Evolutionary conservation across 2,329 filamentous ascomycete genomes (phyloP).

Genomic region (Fusarium hainanense): DNA sequence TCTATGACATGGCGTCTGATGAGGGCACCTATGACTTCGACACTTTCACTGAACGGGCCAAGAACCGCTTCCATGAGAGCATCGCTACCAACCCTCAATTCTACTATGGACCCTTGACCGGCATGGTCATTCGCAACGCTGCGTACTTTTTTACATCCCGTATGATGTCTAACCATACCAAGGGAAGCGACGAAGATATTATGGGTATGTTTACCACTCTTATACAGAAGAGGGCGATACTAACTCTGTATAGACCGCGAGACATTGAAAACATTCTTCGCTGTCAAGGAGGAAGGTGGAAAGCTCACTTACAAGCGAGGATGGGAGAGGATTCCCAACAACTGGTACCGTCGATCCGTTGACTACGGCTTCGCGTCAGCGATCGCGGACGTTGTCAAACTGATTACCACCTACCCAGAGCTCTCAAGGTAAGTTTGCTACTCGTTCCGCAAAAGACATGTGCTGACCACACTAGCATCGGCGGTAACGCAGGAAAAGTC

Average conservation of each 20-base stretch:
- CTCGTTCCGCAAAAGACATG: fast-evolving
- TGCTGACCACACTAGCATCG: conserved; percentile 3
- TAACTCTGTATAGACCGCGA: not conserved
- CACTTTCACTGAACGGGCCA: not conserved
- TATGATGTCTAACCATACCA: conserved; percentile 19
- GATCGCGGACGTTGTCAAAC: not conserved
- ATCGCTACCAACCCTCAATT: conserved; percentile 21
- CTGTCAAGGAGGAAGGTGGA: not conserved
- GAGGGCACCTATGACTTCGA: conserved; percentile 26
- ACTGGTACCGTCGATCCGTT: conserved; percentile 19
- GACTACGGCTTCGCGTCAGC: conserved; percentile 5
- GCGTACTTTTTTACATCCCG: conserved; percentile 20
- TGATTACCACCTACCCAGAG: conserved; percentile 20
- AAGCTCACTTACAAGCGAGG: conserved; percentile 22
- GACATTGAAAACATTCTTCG: conserved; percentile 17
- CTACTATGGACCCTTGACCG: conserved; percentile 24
- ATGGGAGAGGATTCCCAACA: conserved; percentile 16
- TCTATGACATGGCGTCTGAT: conserved; percentile 14
- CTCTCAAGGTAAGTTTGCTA: conserved; percentile 1
- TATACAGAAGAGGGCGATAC: fast-evolving
- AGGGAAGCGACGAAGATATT: not conserved
- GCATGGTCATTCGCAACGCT: conserved; percentile 21
- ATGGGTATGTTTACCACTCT: not conserved
- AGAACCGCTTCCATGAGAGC: conserved; percentile 6
- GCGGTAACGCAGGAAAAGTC: conserved; percentile 18